Conservation (phyloP, 768 basidiomycete genomes). For the Phanerodontia chrysosporium region DNA sequence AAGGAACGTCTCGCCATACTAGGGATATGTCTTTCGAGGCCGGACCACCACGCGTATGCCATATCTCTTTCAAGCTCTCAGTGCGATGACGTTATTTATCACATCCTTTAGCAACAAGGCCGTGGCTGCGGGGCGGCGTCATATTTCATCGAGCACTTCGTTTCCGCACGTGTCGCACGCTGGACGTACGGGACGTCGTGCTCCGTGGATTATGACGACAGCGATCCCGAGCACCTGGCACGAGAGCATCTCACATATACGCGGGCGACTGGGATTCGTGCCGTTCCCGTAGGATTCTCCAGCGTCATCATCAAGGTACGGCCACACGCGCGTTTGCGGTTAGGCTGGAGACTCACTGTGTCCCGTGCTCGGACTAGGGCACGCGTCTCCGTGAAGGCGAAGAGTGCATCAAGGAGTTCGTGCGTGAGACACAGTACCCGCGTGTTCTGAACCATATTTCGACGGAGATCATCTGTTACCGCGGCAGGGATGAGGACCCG, state of each 20-base stretch:
- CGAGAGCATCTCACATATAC: slow-evolving; percentile 30
- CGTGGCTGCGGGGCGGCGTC: slow-evolving; percentile 47
- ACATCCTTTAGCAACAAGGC: slow-evolving; percentile 37
- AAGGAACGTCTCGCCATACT: neutral
- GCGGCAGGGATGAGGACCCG: slow-evolving; percentile 24
- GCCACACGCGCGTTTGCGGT: too few species aligned
- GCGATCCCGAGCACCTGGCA: slow-evolving; percentile 36
- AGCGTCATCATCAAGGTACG: slow-evolving; percentile 12
- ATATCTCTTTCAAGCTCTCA: neutral
- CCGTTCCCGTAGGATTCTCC: slow-evolving; percentile 7
- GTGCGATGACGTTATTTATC: neutral
- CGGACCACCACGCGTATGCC: neutral
- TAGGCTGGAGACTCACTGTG: too few species aligned
- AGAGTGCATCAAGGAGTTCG: neutral
- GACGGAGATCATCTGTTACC: slow-evolving; percentile 27
- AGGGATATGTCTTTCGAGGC: neutral
- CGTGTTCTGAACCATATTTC: slow-evolving; percentile 20
- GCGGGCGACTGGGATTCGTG: slow-evolving; percentile 21
- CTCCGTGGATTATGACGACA: slow-evolving; percentile 30
- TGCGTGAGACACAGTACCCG: neutral
- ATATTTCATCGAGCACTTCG: slow-evolving; percentile 43
- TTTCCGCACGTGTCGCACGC: slow-evolving; percentile 43
- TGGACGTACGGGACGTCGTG: slow-evolving; percentile 45
- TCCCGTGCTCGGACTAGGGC: too few species aligned
- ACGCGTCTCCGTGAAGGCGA: slow-evolving; percentile 1